Evolutionary conservation across 805 yeast species (phyloP).

Genomic region (Pichia sporocuriosa): DNA sequence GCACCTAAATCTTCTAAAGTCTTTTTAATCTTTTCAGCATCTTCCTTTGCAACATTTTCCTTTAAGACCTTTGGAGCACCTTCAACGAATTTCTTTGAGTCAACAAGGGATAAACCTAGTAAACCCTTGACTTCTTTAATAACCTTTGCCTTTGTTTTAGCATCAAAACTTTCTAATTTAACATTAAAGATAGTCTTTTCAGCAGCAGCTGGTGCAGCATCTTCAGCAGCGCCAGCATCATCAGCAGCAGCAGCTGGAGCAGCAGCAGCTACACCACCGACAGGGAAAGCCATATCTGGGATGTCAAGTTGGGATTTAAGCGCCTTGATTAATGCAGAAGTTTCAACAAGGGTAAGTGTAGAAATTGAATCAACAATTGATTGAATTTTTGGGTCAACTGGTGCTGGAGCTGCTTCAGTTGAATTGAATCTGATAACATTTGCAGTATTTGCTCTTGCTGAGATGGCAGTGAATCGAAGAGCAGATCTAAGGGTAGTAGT

Average conservation of each 20-base stretch:
- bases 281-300: slow-evolving; percentile 86
- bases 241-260: slow-evolving; percentile 62
- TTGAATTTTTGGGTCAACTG: slow-evolving; percentile 82
- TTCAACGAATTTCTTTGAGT: slow-evolving; percentile 96
- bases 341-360: slow-evolving; percentile 84
- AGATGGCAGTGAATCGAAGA: slow-evolving; percentile 5
- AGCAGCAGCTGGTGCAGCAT: slow-evolving; percentile 71
- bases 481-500: slow-evolving; percentile 5
- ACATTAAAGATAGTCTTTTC: slow-evolving; percentile 90
- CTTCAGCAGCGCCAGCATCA: slow-evolving; percentile 50
- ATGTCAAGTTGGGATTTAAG: slow-evolving; percentile 79
- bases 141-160: slow-evolving; percentile 94
- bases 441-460: background rate
- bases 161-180: slow-evolving; percentile 89
- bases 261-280: slow-evolving; percentile 53
- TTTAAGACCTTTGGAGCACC: slow-evolving; percentile 93
- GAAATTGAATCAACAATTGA: slow-evolving; percentile 88
- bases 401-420: slow-evolving; percentile 33
- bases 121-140: slow-evolving; percentile 93
- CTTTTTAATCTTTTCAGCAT: slow-evolving; percentile 92
- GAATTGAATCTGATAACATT: slow-evolving; percentile 38
- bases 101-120: slow-evolving; percentile 88
- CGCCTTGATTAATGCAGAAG: slow-evolving; percentile 78
- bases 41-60: slow-evolving; percentile 93
- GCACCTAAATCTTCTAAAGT: slow-evolving; percentile 94